These are phyloP conservation scores for Fusarium neocosmosporiellum DNA, from an alignment of 2,329 filamentous ascomycete species.

Conservation along the genomic window DNA sequence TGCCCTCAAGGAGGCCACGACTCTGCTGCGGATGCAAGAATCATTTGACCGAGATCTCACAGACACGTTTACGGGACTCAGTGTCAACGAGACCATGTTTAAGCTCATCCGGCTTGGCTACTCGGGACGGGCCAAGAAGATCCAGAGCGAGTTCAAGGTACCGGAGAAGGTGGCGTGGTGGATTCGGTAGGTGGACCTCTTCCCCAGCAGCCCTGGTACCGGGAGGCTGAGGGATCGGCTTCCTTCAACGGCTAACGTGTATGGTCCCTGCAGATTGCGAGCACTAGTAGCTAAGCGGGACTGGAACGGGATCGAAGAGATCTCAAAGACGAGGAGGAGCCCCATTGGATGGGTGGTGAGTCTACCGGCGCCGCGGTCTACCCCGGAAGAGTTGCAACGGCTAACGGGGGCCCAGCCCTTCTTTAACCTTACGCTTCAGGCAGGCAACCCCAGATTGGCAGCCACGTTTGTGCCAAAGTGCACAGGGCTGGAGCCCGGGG, in stretches of 20 bases:
- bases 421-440: constrained; percentile 87
- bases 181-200: constrained; percentile 65
- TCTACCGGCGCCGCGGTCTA: constrained; percentile 25
- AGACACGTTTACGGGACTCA: constrained; percentile 81
- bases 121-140: constrained; percentile 84
- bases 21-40: constrained; percentile 87
- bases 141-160: constrained; percentile 93
- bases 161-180: constrained; percentile 92
- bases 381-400: background rate
- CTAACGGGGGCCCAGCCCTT: constrained; percentile 72
- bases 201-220: constrained; percentile 20
- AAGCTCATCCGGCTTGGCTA: constrained; percentile 86
- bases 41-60: constrained; percentile 85
- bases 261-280: constrained; percentile 68
- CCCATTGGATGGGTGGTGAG: constrained; percentile 96
- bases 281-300: constrained; percentile 90
- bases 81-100: constrained; percentile 92
- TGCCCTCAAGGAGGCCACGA: constrained; percentile 81
- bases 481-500: constrained; percentile 72
- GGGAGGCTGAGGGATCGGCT: constrained; percentile 2
- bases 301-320: constrained; percentile 92
- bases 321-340: constrained; percentile 81
- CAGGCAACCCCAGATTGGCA: constrained; percentile 90
- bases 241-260: constrained; percentile 32
- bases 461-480: constrained; percentile 90